phyloP scores from a whole-genome alignment of 1,284 basidiomycete genomes.

The Porogramme epimiltina region DNA sequence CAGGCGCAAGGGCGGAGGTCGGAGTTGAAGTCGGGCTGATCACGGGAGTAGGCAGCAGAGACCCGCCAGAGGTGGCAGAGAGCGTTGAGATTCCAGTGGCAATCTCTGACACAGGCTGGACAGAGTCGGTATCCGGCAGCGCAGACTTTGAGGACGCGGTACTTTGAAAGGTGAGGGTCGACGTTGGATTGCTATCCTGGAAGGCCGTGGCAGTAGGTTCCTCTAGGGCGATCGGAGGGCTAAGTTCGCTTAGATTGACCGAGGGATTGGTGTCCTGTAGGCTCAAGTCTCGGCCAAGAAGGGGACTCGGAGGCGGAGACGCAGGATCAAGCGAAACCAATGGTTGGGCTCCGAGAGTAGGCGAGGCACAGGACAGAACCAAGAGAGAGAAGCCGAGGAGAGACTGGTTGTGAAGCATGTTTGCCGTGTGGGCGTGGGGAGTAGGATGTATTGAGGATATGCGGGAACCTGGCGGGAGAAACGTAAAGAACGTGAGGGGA shows the following conservation, averaged over 20 bases:
- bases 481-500: too few species aligned
- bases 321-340: constrained; percentile 2
- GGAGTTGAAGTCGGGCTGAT: constrained; percentile 11
- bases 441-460: background rate
- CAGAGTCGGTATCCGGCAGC: too few species aligned
- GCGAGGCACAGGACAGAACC: constrained; percentile 20
- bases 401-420: constrained; percentile 18
- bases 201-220: background rate
- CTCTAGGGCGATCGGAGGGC: background rate
- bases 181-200: background rate
- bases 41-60: too few species aligned
- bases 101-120: too few species aligned
- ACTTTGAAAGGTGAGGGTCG: background rate
- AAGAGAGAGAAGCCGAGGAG: constrained; percentile 21
- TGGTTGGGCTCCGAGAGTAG: constrained; percentile 15
- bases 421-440: constrained; percentile 28
- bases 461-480: too few species aligned
- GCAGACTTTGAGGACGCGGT: too few species aligned
- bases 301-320: constrained; percentile 5
- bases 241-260: too few species aligned
- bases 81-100: too few species aligned
- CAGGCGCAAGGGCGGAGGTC: too few species aligned
- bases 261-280: constrained; percentile 3
- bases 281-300: background rate
- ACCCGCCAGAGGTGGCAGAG: too few species aligned